Base-by-base conservation (phyloP, 176 grass and related monocot genomes). In the Eremochloa ophiuroides region DNA sequence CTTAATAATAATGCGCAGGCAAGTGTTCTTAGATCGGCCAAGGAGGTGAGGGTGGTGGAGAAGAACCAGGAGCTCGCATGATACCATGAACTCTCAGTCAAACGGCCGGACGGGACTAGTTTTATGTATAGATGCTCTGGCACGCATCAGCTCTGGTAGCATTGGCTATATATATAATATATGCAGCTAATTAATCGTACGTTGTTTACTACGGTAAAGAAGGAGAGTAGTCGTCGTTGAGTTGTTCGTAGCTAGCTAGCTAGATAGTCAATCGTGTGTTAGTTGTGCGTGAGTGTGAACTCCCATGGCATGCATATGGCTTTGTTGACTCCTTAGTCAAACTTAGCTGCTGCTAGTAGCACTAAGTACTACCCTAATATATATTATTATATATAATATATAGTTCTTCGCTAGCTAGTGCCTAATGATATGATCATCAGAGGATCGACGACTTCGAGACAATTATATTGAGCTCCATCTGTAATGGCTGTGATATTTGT, bases 61-160 rank as follows among this genome's bases (percentile, higher is more conserved):
- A 99, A 99, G 93, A 95, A 99, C 85, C 96, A 99, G 85, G 93
- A 99, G 80, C 88, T 99, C 56, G 74, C 69, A 85, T 97, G 87
- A 93, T n/a, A 61, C 23, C 4, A 61, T 29, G 43, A 44, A 4
- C 53, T 74, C 81, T 44, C 65, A 48, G 72, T 78, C 76, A 86
- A 82, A 80, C 39, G 55, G 51, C 18, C 34, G 41, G 47, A 18
- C 6, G 33, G 61, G 7, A 73, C 39, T 80, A 75, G 23, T 63
- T 68, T 76, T 84, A 62, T 62, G 38, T 41, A 31, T 92, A 80
- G 84, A 93, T 78, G 88, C 51, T 55, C 83, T 91, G 63, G 73
- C 25, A n/a, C 26, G 58, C 87, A 85, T 85, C 64, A 85, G 26
- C 64, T 59, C 64, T 59, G 9, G 55, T 58, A 58, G 55, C 51